Percentiles rank a stretch among this genome's conserved stretches.
phyloP scores from a whole-genome alignment of 163 green algal species.

The Scenedesmus sp. region DNA sequence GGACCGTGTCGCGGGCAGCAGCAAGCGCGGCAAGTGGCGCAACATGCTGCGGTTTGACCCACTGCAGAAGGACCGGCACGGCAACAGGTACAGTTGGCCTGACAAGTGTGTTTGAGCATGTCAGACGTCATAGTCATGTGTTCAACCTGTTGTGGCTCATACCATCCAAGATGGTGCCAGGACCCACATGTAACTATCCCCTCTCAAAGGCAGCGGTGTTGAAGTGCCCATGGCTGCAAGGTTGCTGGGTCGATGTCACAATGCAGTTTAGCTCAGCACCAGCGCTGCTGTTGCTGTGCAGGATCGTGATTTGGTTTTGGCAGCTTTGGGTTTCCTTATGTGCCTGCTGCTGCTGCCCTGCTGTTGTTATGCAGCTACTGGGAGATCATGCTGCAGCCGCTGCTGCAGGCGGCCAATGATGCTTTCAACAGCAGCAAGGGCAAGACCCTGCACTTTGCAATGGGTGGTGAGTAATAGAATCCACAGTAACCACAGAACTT shows the following conservation, averaged over 20 bases:
- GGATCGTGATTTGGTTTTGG: not conserved
- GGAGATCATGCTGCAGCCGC: slow-evolving; percentile 40
- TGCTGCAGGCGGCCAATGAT: slow-evolving; percentile 13
- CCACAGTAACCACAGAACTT: not conserved
- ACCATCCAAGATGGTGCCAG: not conserved
- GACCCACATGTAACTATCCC: not conserved
- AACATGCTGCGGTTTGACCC: slow-evolving; percentile 44
- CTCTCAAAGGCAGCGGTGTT: not conserved
- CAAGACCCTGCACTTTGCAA: slow-evolving; percentile 25
- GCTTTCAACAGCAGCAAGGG: not conserved
- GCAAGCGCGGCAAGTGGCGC: not conserved
- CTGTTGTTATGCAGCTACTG: slow-evolving; percentile 18
- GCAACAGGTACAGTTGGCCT: not conserved
- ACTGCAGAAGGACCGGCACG: slow-evolving; percentile 15
- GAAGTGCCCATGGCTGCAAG: not conserved
- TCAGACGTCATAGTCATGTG: not conserved
- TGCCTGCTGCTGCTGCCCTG: not conserved
- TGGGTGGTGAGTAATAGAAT: not conserved
- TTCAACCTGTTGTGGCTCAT: not conserved
- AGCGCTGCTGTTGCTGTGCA: not conserved
- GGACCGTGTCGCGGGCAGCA: slow-evolving; percentile 3
- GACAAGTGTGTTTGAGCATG: not conserved
- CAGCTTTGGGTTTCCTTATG: not conserved
- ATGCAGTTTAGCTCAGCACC: not conserved
- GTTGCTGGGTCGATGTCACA: not conserved